These are phyloP conservation scores for Xeromyces bisporus DNA, from an alignment of 495 filamentous ascomycete genomes.

Conservation along the genomic window DNA sequence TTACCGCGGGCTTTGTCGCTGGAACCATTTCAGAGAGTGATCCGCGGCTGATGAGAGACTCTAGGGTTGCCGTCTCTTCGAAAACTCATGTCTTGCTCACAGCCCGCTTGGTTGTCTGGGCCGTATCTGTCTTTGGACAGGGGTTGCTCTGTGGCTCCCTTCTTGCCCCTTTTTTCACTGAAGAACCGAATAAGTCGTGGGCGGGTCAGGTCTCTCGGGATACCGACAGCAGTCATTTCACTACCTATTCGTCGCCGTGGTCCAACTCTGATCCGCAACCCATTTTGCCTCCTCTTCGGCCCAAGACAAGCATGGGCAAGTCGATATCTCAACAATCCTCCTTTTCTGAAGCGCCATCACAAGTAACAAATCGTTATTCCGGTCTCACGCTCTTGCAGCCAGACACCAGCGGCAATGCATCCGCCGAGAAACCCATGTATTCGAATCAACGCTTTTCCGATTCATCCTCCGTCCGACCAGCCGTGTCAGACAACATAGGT, in stretches of 20 bases:
- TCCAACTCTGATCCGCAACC: constrained; percentile 5
- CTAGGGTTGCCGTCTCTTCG: not conserved
- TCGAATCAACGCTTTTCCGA: constrained; percentile 6
- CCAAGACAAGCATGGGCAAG: constrained; percentile 4
- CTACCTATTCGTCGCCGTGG: constrained; percentile 2
- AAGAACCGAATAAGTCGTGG: constrained; percentile 8
- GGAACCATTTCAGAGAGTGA: constrained; percentile 16
- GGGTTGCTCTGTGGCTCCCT: constrained; percentile 19
- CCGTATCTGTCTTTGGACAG: constrained; percentile 18
- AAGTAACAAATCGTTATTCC: constrained; percentile 20
- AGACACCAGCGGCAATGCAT: constrained; percentile 11
- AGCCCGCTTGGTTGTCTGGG: constrained; percentile 19
- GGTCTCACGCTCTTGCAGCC: constrained; percentile 18
- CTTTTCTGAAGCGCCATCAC: constrained; percentile 13
- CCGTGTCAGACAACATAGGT: constrained; percentile 3
- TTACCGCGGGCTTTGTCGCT: constrained; percentile 15
- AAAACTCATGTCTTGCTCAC: constrained; percentile 8
- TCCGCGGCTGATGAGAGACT: constrained; percentile 2
- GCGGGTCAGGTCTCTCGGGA: constrained; percentile 15
- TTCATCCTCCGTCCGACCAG: constrained; percentile 3
- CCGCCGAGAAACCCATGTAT: constrained; percentile 11
- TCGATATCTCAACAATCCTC: constrained; percentile 3
- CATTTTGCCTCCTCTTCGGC: constrained; percentile 6
- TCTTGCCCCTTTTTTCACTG: constrained; percentile 6
- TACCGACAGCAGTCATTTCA: constrained; percentile 9